Conservation (phyloP, 441 rosid genomes). For the Brassica hybrid region DNA sequence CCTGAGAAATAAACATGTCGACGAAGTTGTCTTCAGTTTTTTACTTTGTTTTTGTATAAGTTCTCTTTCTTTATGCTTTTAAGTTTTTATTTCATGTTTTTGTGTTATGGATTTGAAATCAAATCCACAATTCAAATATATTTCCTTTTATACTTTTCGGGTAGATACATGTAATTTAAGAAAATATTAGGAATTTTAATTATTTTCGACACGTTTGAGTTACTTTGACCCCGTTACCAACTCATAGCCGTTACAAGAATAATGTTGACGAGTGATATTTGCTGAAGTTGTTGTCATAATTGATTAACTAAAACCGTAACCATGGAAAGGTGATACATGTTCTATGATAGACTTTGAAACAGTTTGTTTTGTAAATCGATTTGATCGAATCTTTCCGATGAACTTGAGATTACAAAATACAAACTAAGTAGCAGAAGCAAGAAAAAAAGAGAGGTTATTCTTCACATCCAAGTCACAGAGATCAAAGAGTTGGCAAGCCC, state of each 20-base stretch:
- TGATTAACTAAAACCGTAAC: neutral
- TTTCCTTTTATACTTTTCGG: no score
- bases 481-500: constrained; percentile 86
- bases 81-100: no score
- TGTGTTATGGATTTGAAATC: no score
- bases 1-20: no score
- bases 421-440: neutral
- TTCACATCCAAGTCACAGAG: constrained; percentile 62
- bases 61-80: no score
- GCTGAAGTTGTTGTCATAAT: neutral
- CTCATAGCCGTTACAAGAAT: neutral
- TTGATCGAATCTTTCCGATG: no score
- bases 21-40: no score
- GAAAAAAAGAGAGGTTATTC: neutral
- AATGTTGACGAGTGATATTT: neutral
- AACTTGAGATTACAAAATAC: neutral
- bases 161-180: neutral
- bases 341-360: no score
- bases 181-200: neutral
- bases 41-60: no score
- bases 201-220: neutral
- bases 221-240: neutral
- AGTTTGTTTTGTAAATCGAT: no score
- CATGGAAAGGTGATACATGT: neutral
- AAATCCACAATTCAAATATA: no score